A percentile compares a stretch with the other conserved stretches of the same genome.
phyloP scores from a whole-genome alignment of 371 early-diverging fungal genomes.

The Zychaea mexicana region DNA sequence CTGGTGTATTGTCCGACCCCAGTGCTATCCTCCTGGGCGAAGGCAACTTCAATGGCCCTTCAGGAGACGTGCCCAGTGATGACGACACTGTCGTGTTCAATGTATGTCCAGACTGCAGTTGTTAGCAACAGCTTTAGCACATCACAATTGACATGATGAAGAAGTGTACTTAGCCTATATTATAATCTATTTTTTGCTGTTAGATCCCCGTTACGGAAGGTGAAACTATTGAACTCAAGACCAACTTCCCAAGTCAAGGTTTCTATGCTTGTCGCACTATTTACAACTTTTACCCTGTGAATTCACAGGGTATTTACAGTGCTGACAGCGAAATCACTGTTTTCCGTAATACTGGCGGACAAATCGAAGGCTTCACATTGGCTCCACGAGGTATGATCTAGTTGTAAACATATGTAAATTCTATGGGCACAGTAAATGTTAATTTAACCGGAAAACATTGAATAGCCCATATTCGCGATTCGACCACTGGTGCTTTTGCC shows the following conservation, averaged over 20 bases:
- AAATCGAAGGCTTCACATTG: slow-evolving; percentile 20
- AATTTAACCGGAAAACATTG: not conserved
- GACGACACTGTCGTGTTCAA: slow-evolving; percentile 20
- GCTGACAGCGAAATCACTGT: slow-evolving; percentile 11
- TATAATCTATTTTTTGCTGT: no score
- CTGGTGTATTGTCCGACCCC: slow-evolving; percentile 10
- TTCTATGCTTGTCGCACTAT: slow-evolving; percentile 11
- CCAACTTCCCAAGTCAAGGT: slow-evolving; percentile 8
- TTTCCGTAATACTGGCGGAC: slow-evolving; percentile 15
- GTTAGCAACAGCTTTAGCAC: no score
- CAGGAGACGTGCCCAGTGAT: not conserved
- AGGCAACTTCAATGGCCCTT: slow-evolving; percentile 23
- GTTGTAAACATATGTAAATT: no score
- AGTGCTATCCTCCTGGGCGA: slow-evolving; percentile 11
- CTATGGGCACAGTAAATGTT: no score
- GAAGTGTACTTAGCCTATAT: no score
- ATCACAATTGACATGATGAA: no score
- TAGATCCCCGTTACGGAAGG: slow-evolving; percentile 25
- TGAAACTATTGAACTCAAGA: slow-evolving; percentile 9
- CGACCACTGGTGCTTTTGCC: slow-evolving; percentile 24
- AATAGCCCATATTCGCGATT: slow-evolving; percentile 19
- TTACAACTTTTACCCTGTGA: slow-evolving; percentile 28
- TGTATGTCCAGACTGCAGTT: no score
- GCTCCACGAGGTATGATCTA: slow-evolving; percentile 23
- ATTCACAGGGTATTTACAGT: slow-evolving; percentile 10